These are phyloP conservation scores for Fagopyrum homotropicum DNA, from an alignment of 148 eudicot species.

Conservation along the genomic window DNA sequence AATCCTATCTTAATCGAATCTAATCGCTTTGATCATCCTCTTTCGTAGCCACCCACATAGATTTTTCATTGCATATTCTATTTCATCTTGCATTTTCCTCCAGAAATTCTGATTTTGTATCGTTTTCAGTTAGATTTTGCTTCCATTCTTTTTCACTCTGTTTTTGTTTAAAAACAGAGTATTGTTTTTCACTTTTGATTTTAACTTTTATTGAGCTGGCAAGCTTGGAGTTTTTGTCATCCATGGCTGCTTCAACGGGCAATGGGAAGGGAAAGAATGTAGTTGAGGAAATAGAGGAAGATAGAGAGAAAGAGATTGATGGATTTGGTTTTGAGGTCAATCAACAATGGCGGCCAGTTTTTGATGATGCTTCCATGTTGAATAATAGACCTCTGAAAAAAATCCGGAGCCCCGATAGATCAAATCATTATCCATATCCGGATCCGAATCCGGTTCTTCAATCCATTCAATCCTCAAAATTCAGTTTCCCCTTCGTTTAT, in stretches of 20 bases:
- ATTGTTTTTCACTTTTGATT: not conserved
- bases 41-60: not conserved
- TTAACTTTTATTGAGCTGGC: not conserved
- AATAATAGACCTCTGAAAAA: not conserved
- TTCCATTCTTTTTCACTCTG: not conserved
- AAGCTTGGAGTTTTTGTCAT: not conserved
- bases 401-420: slow-evolving; percentile 3
- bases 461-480: not conserved
- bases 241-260: slow-evolving; percentile 5
- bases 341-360: slow-evolving; percentile 9
- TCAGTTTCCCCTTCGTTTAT: slow-evolving; percentile 4
- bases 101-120: not conserved
- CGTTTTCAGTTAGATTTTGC: not conserved
- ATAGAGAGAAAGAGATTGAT: not conserved
- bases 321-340: not conserved
- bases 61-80: slow-evolving; percentile 6
- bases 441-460: not conserved
- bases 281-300: not conserved
- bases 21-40: not conserved
- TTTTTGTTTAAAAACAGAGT: not conserved
- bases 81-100: not conserved
- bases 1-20: slow-evolving; percentile 13
- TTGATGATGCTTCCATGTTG: not conserved
- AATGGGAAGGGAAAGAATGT: not conserved
- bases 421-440: not conserved